Conservation (phyloP, 805 yeast genomes). For the Metschnikowia hibisci region DNA sequence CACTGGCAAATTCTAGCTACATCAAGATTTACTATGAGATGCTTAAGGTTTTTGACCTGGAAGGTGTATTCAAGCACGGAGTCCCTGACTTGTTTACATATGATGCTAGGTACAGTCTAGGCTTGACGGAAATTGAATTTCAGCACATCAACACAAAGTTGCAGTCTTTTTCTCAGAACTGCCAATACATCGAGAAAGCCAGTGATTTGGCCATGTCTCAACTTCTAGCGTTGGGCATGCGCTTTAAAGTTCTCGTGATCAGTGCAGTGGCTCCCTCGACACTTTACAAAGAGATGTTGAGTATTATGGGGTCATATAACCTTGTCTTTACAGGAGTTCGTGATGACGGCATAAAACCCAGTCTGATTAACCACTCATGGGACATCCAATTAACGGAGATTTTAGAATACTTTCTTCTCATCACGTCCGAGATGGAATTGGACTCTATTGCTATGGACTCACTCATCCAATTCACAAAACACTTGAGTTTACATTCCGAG, state of each 20-base stretch:
- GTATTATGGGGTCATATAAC: conserved; percentile 4
- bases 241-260: conserved; percentile 6
- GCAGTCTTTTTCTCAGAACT: neutral
- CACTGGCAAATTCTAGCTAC: neutral
- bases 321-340: neutral
- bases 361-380: conserved; percentile 1
- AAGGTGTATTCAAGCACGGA: neutral
- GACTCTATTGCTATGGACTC: conserved; percentile 7
- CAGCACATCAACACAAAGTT: neutral
- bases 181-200: neutral
- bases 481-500: conserved; percentile 4
- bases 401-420: conserved; percentile 6
- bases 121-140: neutral
- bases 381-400: conserved; percentile 8
- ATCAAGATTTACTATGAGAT: conserved; percentile 5
- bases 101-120: neutral
- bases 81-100: conserved; percentile 8
- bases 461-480: conserved; percentile 8
- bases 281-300: conserved; percentile 6
- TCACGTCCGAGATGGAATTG: conserved; percentile 1
- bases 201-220: conserved; percentile 4
- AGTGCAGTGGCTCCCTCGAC: neutral
- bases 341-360: conserved; percentile 1
- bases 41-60: conserved; percentile 7
- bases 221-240: conserved; percentile 1